phyloP scores from a whole-genome alignment of 2,329 filamentous ascomycete species.

The Diplodia mutila region DNA sequence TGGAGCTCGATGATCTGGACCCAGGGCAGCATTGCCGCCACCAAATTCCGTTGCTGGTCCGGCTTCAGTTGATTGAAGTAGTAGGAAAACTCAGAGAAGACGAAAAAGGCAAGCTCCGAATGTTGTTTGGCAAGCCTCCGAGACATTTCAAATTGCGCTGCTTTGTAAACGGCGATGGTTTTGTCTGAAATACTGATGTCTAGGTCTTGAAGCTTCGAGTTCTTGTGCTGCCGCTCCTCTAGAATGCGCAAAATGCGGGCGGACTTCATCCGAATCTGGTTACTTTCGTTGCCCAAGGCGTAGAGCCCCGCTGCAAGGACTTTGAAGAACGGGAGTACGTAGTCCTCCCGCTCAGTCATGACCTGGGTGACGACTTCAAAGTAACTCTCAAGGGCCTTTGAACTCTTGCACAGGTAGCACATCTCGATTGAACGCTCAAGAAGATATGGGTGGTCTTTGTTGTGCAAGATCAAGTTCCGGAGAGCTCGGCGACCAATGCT shows the following conservation, averaged over 20 bases:
- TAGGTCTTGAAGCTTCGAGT: conserved; percentile 92
- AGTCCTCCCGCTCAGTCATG: conserved; percentile 79
- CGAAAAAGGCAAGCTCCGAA: conserved; percentile 83
- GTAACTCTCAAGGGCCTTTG: conserved; percentile 91
- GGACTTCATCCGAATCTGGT: conserved; percentile 85
- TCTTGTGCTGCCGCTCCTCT: conserved; percentile 81
- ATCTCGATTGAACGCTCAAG: conserved; percentile 88
- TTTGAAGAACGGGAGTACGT: conserved; percentile 87
- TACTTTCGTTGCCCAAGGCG: conserved; percentile 89
- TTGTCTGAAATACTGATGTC: conserved; percentile 99
- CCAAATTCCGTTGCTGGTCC: conserved; percentile 86
- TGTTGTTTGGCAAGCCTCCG: conserved; percentile 87
- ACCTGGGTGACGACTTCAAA: conserved; percentile 91
- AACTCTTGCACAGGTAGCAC: conserved; percentile 80
- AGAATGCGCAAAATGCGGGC: conserved; percentile 77
- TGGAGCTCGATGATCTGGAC: conserved; percentile 92
- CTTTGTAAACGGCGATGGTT: conserved; percentile 96
- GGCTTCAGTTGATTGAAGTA: conserved; percentile 89
- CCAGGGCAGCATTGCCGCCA: conserved; percentile 94
- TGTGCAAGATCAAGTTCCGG: conserved; percentile 87
- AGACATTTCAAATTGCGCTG: conserved; percentile 96
- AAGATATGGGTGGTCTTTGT: conserved; percentile 82
- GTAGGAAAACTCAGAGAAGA: conserved; percentile 93
- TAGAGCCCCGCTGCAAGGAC: conserved; percentile 86
- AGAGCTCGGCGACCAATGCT: conserved; percentile 85